Evolutionary conservation across 2,329 filamentous ascomycete species (phyloP).

Genomic region (Talaromyces albobiverticillius): DNA sequence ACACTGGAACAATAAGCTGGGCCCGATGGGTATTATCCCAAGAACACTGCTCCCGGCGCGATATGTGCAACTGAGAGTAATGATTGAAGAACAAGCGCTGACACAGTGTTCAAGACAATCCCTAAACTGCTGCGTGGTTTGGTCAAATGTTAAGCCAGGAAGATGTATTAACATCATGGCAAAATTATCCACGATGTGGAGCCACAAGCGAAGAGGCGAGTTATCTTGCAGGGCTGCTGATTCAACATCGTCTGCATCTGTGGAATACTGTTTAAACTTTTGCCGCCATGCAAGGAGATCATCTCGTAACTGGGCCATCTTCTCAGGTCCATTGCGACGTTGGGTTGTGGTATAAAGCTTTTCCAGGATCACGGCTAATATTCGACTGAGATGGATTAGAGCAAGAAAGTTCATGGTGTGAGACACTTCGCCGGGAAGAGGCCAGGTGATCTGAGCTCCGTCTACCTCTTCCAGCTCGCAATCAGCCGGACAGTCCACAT

Average conservation of each 20-base stretch:
- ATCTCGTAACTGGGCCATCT: background rate
- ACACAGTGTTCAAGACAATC: background rate
- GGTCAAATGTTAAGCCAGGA: background rate
- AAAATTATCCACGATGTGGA: background rate
- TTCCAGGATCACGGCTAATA: background rate
- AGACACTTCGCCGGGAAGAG: background rate
- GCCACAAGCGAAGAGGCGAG: background rate
- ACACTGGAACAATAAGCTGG: background rate
- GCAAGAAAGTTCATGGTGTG: background rate
- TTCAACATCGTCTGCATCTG: background rate
- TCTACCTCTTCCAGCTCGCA: background rate
- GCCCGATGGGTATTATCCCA: background rate
- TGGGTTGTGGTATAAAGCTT: background rate
- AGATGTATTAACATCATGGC: background rate
- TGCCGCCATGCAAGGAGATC: background rate
- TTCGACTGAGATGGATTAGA: background rate
- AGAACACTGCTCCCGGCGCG: background rate
- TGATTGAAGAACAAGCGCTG: background rate
- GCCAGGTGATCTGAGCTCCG: background rate
- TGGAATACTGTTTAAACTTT: background rate
- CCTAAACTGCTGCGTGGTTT: background rate
- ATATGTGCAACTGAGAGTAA: background rate
- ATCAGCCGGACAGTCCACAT: background rate
- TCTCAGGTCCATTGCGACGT: background rate
- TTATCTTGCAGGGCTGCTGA: background rate